Evolutionary conservation across 768 basidiomycete species (phyloP), one percentile per base, ranked within the genome.

Genomic region (Termitomyces bulborhizus): DNA sequence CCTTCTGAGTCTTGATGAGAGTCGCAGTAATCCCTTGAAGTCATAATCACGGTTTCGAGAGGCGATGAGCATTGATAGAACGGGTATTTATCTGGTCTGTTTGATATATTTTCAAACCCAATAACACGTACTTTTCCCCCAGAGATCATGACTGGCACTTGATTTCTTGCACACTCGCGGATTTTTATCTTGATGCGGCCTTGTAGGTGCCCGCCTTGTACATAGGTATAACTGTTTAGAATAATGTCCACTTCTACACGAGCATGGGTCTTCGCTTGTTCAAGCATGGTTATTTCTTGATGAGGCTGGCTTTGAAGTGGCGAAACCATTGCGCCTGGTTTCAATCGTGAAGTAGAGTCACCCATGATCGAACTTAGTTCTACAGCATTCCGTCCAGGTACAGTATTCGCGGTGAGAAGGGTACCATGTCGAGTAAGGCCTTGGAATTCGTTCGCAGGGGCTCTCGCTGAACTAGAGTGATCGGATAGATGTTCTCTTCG

Each of bases 161-260:
- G 80, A 60, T 82, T 83, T 66, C 75, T 81, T 29, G 73, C 63
- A 27, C 78, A 77, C 46, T 80, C 75, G 50, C 77, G 75, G 18
- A 96, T 77, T 32, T 75, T 76, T 40, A 95, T 70, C 47, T 85
- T 81, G 69, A 94, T 72, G 40, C 76, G 70, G 2, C 94, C 94
- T 44, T 79, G 79, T 43, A 96, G 70, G 59, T 76, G 73, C 6
- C 83, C 85, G 3, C 93, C 93, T 72, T 96, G 90, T 3, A 95
- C 87, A 59, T 84, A 84, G 9, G 82, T 75, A 56, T 90, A 80
- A 59, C 81, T 83, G 57, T 90, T 84, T 32, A 93, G 77, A n/a
- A 82, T 69, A 40, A 96, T 82, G 61, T 95, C 90, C 11, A 95
- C 73, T 66, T 88, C 87, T 1, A 95, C 87, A 51, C 90, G 84